Evolutionary conservation across 495 filamentous ascomycete genomes (phyloP).

Genomic region (Lasiosphaeris hirsuta): DNA sequence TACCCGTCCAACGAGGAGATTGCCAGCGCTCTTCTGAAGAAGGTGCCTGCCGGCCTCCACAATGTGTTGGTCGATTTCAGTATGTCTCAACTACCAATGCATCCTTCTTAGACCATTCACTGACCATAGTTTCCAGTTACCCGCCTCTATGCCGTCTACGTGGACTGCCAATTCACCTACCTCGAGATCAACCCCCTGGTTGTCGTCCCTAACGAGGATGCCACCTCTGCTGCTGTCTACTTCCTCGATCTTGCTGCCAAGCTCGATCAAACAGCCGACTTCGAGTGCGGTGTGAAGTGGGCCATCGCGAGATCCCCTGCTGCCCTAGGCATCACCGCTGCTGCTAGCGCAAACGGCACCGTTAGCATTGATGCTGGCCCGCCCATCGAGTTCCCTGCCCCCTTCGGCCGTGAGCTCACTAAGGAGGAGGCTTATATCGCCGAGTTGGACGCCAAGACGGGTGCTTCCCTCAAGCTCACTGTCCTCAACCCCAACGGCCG

Average conservation of each 20-base stretch:
- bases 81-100: constrained; percentile 32
- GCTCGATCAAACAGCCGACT: constrained; percentile 98
- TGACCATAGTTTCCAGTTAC: constrained; percentile 26
- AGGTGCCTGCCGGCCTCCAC: constrained; percentile 93
- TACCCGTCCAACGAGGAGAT: constrained; percentile 97
- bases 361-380: constrained; percentile 95
- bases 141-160: constrained; percentile 91
- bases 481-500: constrained; percentile 88
- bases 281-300: constrained; percentile 99
- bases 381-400: constrained; percentile 97
- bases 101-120: constrained; percentile 45
- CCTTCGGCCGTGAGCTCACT: constrained; percentile 94
- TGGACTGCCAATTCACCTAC: constrained; percentile 99
- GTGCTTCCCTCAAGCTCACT: constrained; percentile 96
- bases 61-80: constrained; percentile 98
- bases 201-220: constrained; percentile 89
- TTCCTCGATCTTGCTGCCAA: constrained; percentile 99
- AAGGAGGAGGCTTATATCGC: constrained; percentile 99
- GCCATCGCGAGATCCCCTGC: constrained; percentile 86
- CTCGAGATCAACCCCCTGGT: constrained; percentile 99
- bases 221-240: constrained; percentile 89
- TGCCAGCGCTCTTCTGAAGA: constrained; percentile 75
- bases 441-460: constrained; percentile 97
- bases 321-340: constrained; percentile 71
- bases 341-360: constrained; percentile 60